Evolutionary conservation across 78 protist species (phyloP).

Genomic region (Goniomonas avonlea): DNA sequence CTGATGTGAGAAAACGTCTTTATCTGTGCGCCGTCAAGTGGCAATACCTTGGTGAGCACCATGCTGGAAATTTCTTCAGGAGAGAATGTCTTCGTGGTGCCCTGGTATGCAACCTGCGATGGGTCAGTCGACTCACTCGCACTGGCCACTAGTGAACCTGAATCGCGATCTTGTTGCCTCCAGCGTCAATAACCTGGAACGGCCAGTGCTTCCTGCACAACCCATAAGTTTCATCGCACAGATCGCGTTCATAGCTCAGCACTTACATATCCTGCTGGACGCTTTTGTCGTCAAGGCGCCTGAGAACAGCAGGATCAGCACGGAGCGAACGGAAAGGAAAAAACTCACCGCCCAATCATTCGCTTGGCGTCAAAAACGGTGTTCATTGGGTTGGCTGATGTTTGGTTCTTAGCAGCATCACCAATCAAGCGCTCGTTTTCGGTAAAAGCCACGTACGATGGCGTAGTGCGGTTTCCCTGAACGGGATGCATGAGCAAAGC

Average conservation of each 20-base stretch:
- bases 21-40: too few relatives aligned
- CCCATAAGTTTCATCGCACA: too few relatives aligned
- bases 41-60: slow-evolving; percentile 88
- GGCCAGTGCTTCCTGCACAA: slow-evolving; percentile 90
- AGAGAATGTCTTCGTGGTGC: slow-evolving; percentile 39
- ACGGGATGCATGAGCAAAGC: too few relatives aligned
- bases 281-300: not conserved
- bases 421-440: slow-evolving; percentile 70
- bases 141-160: slow-evolving; percentile 82
- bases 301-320: too few relatives aligned
- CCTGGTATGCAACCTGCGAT: slow-evolving; percentile 23
- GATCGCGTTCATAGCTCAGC: too few relatives aligned
- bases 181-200: slow-evolving; percentile 68
- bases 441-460: slow-evolving; percentile 96
- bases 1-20: too few relatives aligned
- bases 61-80: slow-evolving; percentile 97
- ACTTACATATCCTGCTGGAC: slow-evolving; percentile 20
- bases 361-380: slow-evolving; percentile 96
- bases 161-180: slow-evolving; percentile 61
- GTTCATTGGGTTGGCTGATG: slow-evolving; percentile 87
- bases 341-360: slow-evolving; percentile 94
- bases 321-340: too few relatives aligned
- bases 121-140: too few relatives aligned
- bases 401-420: slow-evolving; percentile 74
- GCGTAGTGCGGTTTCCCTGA: slow-evolving; percentile 89